Evolutionary conservation across 306 rosid species (phyloP).

Genomic region (Gillenia trifoliata): DNA sequence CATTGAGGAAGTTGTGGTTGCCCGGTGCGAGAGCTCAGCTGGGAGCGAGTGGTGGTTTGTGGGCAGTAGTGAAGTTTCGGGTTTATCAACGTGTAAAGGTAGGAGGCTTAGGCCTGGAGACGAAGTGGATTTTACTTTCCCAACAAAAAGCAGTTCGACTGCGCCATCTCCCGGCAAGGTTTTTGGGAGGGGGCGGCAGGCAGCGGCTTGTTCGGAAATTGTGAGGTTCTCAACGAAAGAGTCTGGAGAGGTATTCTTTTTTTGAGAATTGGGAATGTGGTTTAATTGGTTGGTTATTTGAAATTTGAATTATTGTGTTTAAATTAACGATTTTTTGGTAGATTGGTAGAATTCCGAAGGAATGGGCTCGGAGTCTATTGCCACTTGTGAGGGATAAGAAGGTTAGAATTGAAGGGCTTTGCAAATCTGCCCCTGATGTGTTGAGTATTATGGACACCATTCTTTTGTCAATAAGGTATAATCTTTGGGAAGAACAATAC

Average conservation of each 20-base stretch:
- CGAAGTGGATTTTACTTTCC: constrained; percentile 64
- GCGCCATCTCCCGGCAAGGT: constrained; percentile 56
- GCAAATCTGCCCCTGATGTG: constrained; percentile 63
- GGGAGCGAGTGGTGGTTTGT: constrained; percentile 74
- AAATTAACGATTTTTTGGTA: constrained; percentile 29
- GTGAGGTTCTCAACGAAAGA: constrained; percentile 69
- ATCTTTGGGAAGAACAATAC: neutral
- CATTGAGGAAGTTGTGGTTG: constrained; percentile 6
- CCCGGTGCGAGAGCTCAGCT: constrained; percentile 17
- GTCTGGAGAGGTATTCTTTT: constrained; percentile 65
- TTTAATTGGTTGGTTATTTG: neutral
- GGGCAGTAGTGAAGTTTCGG: constrained; percentile 56
- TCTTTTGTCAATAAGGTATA: constrained; percentile 67
- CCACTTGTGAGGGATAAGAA: constrained; percentile 77
- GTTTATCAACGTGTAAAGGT: constrained; percentile 83
- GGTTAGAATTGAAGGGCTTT: constrained; percentile 62
- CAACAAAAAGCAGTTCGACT: constrained; percentile 25
- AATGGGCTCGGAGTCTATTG: constrained; percentile 90
- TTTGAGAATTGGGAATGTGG: neutral
- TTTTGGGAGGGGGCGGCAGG: constrained; percentile 54
- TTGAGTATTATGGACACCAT: constrained; percentile 78
- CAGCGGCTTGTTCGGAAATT: constrained; percentile 62
- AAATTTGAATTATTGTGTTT: constrained; percentile 14
- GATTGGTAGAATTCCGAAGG: constrained; percentile 95
- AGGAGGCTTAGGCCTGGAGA: constrained; percentile 61